These are phyloP conservation scores for Apiotrichum laibachii DNA, from an alignment of 1,284 basidiomycete species.

Conservation along the genomic window DNA sequence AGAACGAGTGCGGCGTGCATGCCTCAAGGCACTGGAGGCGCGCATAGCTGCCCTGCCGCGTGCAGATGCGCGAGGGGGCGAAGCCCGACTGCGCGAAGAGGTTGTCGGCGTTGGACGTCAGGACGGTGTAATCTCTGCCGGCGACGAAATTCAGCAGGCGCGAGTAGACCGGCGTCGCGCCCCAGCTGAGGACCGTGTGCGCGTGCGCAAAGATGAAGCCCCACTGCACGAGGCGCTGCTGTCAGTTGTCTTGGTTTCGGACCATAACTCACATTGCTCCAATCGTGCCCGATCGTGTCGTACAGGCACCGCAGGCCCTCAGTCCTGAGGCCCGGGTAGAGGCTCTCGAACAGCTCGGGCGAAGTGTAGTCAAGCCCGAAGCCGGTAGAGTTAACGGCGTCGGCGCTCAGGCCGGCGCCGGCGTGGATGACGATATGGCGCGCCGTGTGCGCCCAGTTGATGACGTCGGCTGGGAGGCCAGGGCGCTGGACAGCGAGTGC, in stretches of 20 bases:
- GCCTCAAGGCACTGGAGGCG: slow-evolving; percentile 16
- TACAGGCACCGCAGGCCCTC: slow-evolving; percentile 9
- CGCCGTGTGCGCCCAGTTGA: slow-evolving; percentile 3
- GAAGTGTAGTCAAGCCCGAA: slow-evolving; percentile 17
- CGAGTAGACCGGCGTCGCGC: slow-evolving; percentile 9
- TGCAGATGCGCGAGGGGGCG: not conserved
- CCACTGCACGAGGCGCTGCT: slow-evolving; percentile 15
- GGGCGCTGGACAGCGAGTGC: not conserved
- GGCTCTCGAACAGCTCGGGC: slow-evolving; percentile 8
- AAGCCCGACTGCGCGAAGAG: slow-evolving; percentile 19
- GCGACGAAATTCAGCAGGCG: slow-evolving; percentile 2
- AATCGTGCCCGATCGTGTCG: slow-evolving; percentile 18
- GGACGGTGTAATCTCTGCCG: slow-evolving; percentile 7
- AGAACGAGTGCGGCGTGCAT: not conserved
- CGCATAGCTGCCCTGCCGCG: slow-evolving; percentile 16
- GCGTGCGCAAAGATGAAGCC: slow-evolving; percentile 17
- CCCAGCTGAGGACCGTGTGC: slow-evolving; percentile 7
- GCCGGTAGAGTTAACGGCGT: slow-evolving; percentile 9
- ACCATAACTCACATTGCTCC: slow-evolving; percentile 9
- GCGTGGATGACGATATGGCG: slow-evolving; percentile 13
- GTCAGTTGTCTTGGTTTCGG: not conserved
- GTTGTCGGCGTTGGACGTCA: slow-evolving; percentile 20
- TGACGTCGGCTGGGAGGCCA: not conserved
- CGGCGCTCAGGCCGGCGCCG: slow-evolving; percentile 16
- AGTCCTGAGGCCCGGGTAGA: slow-evolving; percentile 13